These are phyloP conservation scores for Cenchrus americanus DNA, from an alignment of 176 grass and related monocot genomes.

Conservation along the genomic window DNA sequence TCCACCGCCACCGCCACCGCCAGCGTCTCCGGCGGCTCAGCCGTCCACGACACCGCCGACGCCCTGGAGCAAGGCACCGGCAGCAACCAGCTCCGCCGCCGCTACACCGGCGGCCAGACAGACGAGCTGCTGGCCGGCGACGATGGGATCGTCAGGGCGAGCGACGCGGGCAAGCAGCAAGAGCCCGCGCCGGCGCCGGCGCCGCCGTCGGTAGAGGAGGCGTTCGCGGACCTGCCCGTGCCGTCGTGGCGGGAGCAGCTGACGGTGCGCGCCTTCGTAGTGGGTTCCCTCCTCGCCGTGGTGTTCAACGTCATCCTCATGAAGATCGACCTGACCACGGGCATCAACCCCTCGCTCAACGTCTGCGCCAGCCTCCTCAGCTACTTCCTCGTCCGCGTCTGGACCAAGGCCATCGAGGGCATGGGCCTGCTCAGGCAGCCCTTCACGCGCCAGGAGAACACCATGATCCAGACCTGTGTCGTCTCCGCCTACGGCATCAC, in stretches of 20 bases:
- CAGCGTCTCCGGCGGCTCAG: neutral
- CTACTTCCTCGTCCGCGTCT: conserved; percentile 65
- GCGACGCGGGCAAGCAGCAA: neutral
- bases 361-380: conserved; percentile 69
- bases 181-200: neutral
- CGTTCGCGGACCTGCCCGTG: conserved; percentile 52
- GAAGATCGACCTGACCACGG: conserved; percentile 88
- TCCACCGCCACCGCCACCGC: neutral
- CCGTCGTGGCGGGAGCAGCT: conserved; percentile 74
- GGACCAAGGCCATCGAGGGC: conserved; percentile 56
- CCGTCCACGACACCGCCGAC: neutral
- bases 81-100: conserved; percentile 30
- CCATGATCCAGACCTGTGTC: conserved; percentile 79
- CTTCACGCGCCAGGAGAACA: conserved; percentile 85
- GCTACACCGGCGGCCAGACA: neutral
- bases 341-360: conserved; percentile 88
- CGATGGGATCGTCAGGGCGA: neutral
- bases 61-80: conserved; percentile 36
- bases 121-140: neutral
- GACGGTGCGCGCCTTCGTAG: conserved; percentile 68
- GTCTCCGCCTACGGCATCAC: conserved; percentile 65
- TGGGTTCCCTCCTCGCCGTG: conserved; percentile 55
- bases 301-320: conserved; percentile 77
- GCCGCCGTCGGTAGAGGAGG: conserved; percentile 56
- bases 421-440: conserved; percentile 42